Base-by-base conservation (phyloP, 371 early-diverging fungal species). In the Mucor irregularis region DNA sequence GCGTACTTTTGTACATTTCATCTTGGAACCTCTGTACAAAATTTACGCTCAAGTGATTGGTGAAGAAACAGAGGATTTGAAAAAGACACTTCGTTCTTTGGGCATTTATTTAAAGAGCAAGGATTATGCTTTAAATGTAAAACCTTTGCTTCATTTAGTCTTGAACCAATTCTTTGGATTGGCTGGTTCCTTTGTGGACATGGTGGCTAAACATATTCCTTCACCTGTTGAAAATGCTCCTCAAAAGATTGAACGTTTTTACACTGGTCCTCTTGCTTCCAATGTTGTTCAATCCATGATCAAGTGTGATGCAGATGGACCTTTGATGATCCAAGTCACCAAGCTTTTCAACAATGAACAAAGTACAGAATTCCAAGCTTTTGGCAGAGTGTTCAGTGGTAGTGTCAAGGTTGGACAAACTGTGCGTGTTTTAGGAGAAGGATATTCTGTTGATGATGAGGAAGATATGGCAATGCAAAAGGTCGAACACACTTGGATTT, bases 1-100 rank as follows among this genome's bases (percentile, higher is more conserved):
- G 64, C 84, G 94, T n/a, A 83, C 95, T 7, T 99, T 99, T 78
- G 89, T 95, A n/a, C 93, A 97, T 66, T 99, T 99, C 64, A 89
- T 99, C 55, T 69, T 99, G 13, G 94, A 97, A 60, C 99, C 99
- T 9, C 73, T 99, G 24, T 99, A 93, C 80, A 98, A 98, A 74
- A 62, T 98, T 10, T 95, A 90, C 62, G 83, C 92, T 2, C 96
- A 94, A 61, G 68, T 78, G 0, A 75, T 88, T 22, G 89, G 92
- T 29, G 93, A 92, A 68, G 86, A 90, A 47, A 64, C 69, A 9
- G 68, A 78, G n/a, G 77, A 80, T 4, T 71, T 94, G 56, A 87
- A 85, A 64, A 46, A 69, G 16, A 90, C 89, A 3, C 78, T 98
- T 38, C 77, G 86, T 0, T 73, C 82, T 1, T 74, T 97, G 0